phyloP scores from a whole-genome alignment of 2,329 filamentous ascomycete species.

The Xylaria arbuscula region DNA sequence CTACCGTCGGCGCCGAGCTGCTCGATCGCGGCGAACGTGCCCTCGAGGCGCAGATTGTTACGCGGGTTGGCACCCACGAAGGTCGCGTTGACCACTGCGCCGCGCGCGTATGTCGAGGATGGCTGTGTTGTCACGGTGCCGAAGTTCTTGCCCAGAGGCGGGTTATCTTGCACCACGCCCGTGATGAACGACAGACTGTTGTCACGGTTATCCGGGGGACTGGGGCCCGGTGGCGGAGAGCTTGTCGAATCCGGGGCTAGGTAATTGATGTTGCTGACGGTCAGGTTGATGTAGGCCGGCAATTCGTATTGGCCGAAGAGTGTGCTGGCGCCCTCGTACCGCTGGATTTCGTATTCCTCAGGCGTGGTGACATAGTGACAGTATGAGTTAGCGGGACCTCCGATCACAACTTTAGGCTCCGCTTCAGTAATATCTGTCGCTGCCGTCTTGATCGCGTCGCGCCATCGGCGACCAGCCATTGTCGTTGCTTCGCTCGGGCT shows the following conservation, averaged over 20 bases:
- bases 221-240: conserved; percentile 64
- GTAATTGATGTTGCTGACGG: conserved; percentile 75
- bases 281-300: conserved; percentile 87
- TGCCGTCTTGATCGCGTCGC: conserved; percentile 71
- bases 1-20: conserved; percentile 57
- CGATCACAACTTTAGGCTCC: conserved; percentile 79
- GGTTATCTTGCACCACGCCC: conserved; percentile 78
- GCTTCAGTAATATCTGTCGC: conserved; percentile 52
- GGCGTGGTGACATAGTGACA: conserved; percentile 82
- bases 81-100: conserved; percentile 70
- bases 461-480: conserved; percentile 91
- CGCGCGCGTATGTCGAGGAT: conserved; percentile 65
- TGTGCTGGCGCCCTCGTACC: conserved; percentile 95
- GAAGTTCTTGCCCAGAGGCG: conserved; percentile 74
- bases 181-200: conserved; percentile 83
- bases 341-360: conserved; percentile 85
- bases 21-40: conserved; percentile 83
- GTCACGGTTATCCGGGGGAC: conserved; percentile 81
- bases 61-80: conserved; percentile 92
- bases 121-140: conserved; percentile 73
- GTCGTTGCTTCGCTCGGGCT: conserved; percentile 89
- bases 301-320: conserved; percentile 86
- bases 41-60: conserved; percentile 83
- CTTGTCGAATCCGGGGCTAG: conserved; percentile 63
- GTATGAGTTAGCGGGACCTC: conserved; percentile 89